A percentile compares a stretch with the other conserved stretches of the same genome.
Conservation (phyloP, 2,329 filamentous ascomycete species). For the Pseudogymnoascus sp. region DNA sequence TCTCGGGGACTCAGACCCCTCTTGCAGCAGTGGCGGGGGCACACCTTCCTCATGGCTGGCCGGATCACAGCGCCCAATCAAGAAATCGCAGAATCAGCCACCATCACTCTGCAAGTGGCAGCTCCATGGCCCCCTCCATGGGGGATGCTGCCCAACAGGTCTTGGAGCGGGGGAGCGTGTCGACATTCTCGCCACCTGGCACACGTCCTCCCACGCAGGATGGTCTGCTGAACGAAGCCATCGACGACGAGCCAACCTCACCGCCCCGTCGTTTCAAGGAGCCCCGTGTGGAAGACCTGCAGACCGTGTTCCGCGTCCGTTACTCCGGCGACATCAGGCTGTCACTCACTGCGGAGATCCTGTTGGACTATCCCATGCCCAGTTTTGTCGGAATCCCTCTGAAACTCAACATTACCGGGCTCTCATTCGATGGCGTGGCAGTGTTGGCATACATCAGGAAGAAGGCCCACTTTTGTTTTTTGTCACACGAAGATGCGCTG, state of each 20-base stretch:
- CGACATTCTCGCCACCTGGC: constrained; percentile 48
- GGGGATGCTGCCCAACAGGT: constrained; percentile 33
- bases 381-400: constrained; percentile 95
- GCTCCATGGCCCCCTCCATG: constrained; percentile 26
- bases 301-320: constrained; percentile 82
- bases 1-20: constrained; percentile 70
- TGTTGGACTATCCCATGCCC: constrained; percentile 96
- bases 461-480: constrained; percentile 85
- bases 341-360: constrained; percentile 85
- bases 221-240: constrained; percentile 27
- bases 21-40: constrained; percentile 71
- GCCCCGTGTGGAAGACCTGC: constrained; percentile 74
- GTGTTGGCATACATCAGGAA: constrained; percentile 86
- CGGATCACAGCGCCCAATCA: constrained; percentile 22
- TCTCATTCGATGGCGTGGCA: constrained; percentile 91
- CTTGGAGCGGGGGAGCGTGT: constrained; percentile 54
- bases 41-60: constrained; percentile 47
- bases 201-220: constrained; percentile 53
- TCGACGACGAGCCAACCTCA: constrained; percentile 24
- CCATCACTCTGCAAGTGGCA: constrained; percentile 24
- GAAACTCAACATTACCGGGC: constrained; percentile 86
- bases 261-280: constrained; percentile 54
- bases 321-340: constrained; percentile 84
- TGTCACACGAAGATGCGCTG: constrained; percentile 83
- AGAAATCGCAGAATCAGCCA: constrained; percentile 17